Evolutionary conservation across 129 eudicot species (phyloP), one percentile per base, ranked within the genome.

Genomic region (Glebionis coronaria): DNA sequence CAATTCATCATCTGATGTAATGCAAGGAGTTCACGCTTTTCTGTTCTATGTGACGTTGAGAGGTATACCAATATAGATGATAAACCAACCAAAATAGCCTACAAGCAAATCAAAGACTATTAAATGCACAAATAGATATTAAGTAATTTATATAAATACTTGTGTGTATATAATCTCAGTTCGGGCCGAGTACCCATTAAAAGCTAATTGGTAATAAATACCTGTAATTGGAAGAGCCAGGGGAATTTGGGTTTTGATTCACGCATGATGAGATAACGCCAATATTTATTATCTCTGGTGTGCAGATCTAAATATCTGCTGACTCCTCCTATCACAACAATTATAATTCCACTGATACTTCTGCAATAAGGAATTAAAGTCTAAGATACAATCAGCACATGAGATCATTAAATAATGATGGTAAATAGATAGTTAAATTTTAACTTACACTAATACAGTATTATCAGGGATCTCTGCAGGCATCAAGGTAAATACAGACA

Each of bases 401-500:
- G 9, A 14, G 14, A 54, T 61, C 11, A 6, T 70, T 46, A 71
- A 38, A 12, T 56, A 8, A 79, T 44, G 42, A 44, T 56, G 46
- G 25, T 55, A 69, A 57, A 58, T 38, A 49, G 1, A 15, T 31
- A 68, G 51, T 12, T 27, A 21, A 44, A 15, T 19, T 56, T 27
- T 3, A 44, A 82, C 97, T 89, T 90, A 94, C 99, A 94, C 99
- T 23, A 94, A 74, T 28, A 70, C 57, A n/a, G 97, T 94, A 76
- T 94, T 87, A 62, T 94, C 99, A 52, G 99, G 99, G 73, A 94
- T 94, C 79, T 94, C 95, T 25, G 95, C 97, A 67, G 99, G 99
- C 99, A 89, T 94, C 82, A 94, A 81, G 61, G 99, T 94, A 71
- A 94, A 94, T 51, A 79, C 45, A 21, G 99, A 94, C 78, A 94